A percentile compares a stretch with the other conserved stretches of the same genome.
Conservation (phyloP, 2,329 filamentous ascomycete species). For the Fusarium sacchari region DNA sequence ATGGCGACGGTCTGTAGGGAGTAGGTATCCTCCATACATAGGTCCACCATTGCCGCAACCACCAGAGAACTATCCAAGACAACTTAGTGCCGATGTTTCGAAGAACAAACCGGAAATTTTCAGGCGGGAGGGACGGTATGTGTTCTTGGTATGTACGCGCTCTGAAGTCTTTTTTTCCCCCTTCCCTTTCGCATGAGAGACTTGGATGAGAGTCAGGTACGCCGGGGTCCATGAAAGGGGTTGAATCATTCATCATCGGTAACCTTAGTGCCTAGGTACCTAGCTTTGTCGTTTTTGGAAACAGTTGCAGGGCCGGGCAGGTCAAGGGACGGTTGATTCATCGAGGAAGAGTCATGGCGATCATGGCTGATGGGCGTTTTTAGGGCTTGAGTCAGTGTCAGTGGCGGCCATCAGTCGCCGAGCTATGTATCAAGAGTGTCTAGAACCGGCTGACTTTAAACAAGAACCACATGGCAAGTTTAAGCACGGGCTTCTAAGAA, state of each 20-base stretch:
- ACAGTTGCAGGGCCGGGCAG: background rate
- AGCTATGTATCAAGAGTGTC: slow-evolving; percentile 1
- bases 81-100: slow-evolving; percentile 1
- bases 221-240: background rate
- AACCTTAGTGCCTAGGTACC: too few relatives aligned
- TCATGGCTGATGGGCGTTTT: slow-evolving; percentile 2
- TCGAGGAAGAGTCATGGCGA: slow-evolving; percentile 8
- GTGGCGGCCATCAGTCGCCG: background rate
- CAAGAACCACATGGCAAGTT: slow-evolving; percentile 9
- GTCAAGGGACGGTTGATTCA: background rate
- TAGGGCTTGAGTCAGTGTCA: slow-evolving; percentile 2
- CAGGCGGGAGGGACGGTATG: background rate
- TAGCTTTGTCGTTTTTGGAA: background rate
- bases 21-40: too few relatives aligned
- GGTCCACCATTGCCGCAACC: slow-evolving; percentile 25
- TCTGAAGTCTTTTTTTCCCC: background rate
- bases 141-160: background rate
- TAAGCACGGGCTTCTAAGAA: background rate
- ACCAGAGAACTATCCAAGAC: slow-evolving; percentile 17
- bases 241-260: background rate
- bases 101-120: background rate
- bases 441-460: background rate
- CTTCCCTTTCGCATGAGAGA: background rate
- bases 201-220: background rate
- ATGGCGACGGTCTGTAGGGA: slow-evolving; percentile 3